These are phyloP conservation scores for Diplosphaera chodatii DNA, from an alignment of 139 green algal genomes.

Conservation along the genomic window DNA sequence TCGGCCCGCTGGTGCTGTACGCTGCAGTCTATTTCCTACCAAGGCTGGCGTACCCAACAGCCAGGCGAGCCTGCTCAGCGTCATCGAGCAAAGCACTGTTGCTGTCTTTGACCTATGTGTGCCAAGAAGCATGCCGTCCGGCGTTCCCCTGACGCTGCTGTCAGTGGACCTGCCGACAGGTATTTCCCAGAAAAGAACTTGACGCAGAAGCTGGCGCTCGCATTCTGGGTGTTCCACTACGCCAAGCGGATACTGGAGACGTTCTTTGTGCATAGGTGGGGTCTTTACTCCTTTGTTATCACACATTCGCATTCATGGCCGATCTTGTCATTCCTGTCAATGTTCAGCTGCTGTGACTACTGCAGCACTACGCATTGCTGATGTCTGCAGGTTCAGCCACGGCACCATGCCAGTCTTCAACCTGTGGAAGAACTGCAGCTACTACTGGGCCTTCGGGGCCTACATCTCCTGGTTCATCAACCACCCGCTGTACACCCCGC, in stretches of 20 bases:
- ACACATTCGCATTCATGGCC: background rate
- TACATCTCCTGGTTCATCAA: slow-evolving; percentile 97
- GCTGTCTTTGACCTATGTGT: too few species aligned
- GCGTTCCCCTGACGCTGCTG: too few species aligned
- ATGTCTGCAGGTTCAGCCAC: slow-evolving; percentile 78
- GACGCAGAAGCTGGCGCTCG: slow-evolving; percentile 74
- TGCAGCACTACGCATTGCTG: background rate
- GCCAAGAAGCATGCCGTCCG: too few species aligned
- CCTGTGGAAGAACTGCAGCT: slow-evolving; percentile 91
- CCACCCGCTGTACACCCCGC: slow-evolving; percentile 91
- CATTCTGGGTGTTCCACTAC: slow-evolving; percentile 94
- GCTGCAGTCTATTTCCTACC: slow-evolving; percentile 87
- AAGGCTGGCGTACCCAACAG: slow-evolving; percentile 55
- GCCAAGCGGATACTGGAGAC: slow-evolving; percentile 94
- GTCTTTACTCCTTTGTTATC: too few species aligned
- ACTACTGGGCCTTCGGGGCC: slow-evolving; percentile 80
- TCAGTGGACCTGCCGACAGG: background rate
- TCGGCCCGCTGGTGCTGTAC: slow-evolving; percentile 91
- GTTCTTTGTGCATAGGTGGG: slow-evolving; percentile 86
- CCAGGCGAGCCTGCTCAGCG: slow-evolving; percentile 30
- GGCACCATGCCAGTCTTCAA: slow-evolving; percentile 96
- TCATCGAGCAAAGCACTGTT: too few species aligned
- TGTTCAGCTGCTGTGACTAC: background rate
- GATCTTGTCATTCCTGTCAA: too few species aligned
- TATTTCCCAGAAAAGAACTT: slow-evolving; percentile 12